Evolutionary conservation across 208 protist genomes (phyloP), one percentile per base, ranked within the genome.

Genomic region (Leishmania major): DNA sequence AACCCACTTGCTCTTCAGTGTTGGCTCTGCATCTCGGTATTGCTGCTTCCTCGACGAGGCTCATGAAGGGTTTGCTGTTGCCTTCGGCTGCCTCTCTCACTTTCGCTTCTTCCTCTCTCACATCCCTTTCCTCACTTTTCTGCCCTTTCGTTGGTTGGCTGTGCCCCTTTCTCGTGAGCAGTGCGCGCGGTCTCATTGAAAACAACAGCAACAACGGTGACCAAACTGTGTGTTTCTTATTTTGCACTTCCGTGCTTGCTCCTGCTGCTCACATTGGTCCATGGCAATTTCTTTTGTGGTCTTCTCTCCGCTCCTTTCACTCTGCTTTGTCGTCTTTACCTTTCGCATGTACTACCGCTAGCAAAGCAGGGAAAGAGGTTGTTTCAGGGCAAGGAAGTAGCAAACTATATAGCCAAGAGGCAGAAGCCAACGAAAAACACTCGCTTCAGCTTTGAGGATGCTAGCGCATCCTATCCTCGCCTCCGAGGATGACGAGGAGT

Each of bases 381-480:
- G 11, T 25, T 69, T 69, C 62, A 69, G 4, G 13, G 62, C 13
- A 25, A 78, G 17, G 49, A 43, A 73, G 17, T 4, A 69, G 7
- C 8, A 8, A 25, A 51, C 43, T 73, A 73, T 17, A 1, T 35
- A 13, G 22, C 8, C 11, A 10, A 51, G n/a, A 47, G n/a, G 2
- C 13, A 51, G 28, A 45, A 31, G 25, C 0, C 6, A 53, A 22
- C 22, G 11, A 35, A 17, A 6, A 11, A 28, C 43, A n/a, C 28
- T 11, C 8, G 10, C 31, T 1, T 1, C 19, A 49, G 59, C 1
- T 15, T 11, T 40, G 70, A 62, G 78, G 66, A 96, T 96, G 89
- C 79, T 96, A 31, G 90, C 93, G 25, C 95, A 97, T 83, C 95
- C 95, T 40, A 93, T 97, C 79, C 86, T 97, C 60, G 93, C 95